Conservation (phyloP, 164 flowering plant genomes). For the Brasenia schreberi region DNA sequence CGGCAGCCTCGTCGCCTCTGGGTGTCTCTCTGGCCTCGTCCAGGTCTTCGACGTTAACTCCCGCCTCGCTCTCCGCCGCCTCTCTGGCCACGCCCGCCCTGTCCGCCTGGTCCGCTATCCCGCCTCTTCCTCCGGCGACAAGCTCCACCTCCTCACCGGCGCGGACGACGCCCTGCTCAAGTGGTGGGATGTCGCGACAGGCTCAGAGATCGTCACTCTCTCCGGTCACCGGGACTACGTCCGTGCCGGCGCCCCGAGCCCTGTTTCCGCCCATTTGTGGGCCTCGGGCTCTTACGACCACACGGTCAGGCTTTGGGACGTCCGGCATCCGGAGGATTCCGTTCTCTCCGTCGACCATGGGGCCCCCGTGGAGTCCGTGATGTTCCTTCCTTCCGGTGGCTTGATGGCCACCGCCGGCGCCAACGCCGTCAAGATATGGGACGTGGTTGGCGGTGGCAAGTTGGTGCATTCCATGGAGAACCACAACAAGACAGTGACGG, state of each 20-base stretch:
- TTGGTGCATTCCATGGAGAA: slow-evolving; percentile 55
- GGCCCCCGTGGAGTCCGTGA: slow-evolving; percentile 63
- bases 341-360: slow-evolving; percentile 39
- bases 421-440: slow-evolving; percentile 81
- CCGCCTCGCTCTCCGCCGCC: slow-evolving; percentile 36
- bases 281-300: slow-evolving; percentile 87
- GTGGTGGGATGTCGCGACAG: slow-evolving; percentile 80
- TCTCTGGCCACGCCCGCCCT: slow-evolving; percentile 48
- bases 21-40: slow-evolving; percentile 51
- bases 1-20: slow-evolving; percentile 73
- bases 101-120: slow-evolving; percentile 56
- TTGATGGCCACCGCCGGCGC: slow-evolving; percentile 81
- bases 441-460: slow-evolving; percentile 80
- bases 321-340: slow-evolving; percentile 22
- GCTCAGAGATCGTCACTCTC: slow-evolving; percentile 22
- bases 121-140: slow-evolving; percentile 21
- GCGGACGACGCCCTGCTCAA: slow-evolving; percentile 76
- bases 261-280: slow-evolving; percentile 43
- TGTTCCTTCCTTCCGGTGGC: slow-evolving; percentile 77
- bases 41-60: slow-evolving; percentile 51
- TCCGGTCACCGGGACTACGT: slow-evolving; percentile 74
- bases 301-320: slow-evolving; percentile 80
- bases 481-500: slow-evolving; percentile 88
- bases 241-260: slow-evolving; percentile 66
- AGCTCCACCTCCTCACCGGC: slow-evolving; percentile 68